These are phyloP conservation scores for Porodaedalea pini DNA, from an alignment of 1,284 basidiomycete genomes.

Conservation along the genomic window DNA sequence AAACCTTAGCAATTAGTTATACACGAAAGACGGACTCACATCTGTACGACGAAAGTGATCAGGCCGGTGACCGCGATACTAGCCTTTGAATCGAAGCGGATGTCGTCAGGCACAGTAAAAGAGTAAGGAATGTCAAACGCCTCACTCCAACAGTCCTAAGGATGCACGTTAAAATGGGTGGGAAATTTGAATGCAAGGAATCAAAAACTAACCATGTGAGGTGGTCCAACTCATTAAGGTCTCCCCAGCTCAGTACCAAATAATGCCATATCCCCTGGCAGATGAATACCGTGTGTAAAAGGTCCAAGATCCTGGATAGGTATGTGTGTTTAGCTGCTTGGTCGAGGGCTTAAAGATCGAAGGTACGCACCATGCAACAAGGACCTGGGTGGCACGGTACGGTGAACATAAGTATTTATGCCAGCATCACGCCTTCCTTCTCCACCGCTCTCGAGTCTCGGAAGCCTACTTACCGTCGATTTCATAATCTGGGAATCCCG, in stretches of 20 bases:
- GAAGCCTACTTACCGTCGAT: conserved; percentile 6
- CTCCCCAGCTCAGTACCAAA: conserved; percentile 17
- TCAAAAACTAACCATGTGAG: conserved; percentile 14
- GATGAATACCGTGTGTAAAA: conserved; percentile 20
- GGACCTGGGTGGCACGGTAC: conserved; percentile 12
- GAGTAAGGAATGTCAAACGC: background rate
- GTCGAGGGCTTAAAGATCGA: background rate
- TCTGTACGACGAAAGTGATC: conserved; percentile 18
- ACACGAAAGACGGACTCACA: conserved; percentile 1
- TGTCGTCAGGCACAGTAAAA: background rate
- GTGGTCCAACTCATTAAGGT: conserved; percentile 14
- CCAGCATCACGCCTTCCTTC: background rate
- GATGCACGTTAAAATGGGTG: background rate
- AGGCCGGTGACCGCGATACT: conserved; percentile 19
- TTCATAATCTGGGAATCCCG: conserved; percentile 12
- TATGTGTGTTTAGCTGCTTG: background rate
- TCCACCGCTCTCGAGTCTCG: too few relatives aligned
- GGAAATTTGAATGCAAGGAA: background rate
- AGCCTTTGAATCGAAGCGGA: background rate
- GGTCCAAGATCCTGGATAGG: conserved; percentile 14
- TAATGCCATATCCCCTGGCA: conserved; percentile 21
- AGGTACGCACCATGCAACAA: conserved; percentile 12
- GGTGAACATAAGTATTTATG: background rate
- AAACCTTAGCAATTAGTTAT: background rate
- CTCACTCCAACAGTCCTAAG: conserved; percentile 17